Conservation (phyloP, 169 alveolate species). For the Plasmodium malariae region DNA sequence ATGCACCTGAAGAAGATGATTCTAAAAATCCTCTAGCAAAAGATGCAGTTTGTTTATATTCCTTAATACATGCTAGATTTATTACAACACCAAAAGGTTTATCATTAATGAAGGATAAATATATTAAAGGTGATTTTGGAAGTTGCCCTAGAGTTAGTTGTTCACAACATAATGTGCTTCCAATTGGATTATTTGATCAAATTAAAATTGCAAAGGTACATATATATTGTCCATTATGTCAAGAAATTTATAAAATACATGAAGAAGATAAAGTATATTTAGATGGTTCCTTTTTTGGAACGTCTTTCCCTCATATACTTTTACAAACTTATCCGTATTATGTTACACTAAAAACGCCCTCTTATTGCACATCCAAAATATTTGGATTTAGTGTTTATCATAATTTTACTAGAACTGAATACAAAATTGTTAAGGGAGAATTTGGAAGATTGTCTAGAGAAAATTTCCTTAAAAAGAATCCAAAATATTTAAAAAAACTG, state of each 20-base stretch:
- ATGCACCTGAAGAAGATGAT: constrained; percentile 86
- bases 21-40: constrained; percentile 83
- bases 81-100: constrained; percentile 94
- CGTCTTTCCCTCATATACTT: constrained; percentile 95
- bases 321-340: constrained; percentile 92
- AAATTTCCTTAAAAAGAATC: constrained; percentile 67
- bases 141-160: constrained; percentile 98
- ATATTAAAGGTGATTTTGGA: constrained; percentile 96
- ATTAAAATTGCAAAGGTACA: constrained; percentile 94
- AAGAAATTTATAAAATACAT: constrained; percentile 91
- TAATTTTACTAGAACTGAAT: constrained; percentile 74
- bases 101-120: constrained; percentile 94
- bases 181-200: constrained; percentile 96
- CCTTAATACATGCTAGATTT: constrained; percentile 96
- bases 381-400: constrained; percentile 88
- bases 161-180: constrained; percentile 94
- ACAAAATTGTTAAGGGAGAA: constrained; percentile 71
- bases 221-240: constrained; percentile 97
- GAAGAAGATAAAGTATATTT: constrained; percentile 90
- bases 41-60: constrained; percentile 94
- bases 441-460: constrained; percentile 63
- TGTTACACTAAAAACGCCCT: constrained; percentile 87
- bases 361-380: constrained; percentile 86
- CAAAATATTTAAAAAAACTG: constrained; percentile 64
- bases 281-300: constrained; percentile 98